Evolutionary conservation across 2,329 filamentous ascomycete genomes (phyloP).

Genomic region (Fonsecaea monophora): DNA sequence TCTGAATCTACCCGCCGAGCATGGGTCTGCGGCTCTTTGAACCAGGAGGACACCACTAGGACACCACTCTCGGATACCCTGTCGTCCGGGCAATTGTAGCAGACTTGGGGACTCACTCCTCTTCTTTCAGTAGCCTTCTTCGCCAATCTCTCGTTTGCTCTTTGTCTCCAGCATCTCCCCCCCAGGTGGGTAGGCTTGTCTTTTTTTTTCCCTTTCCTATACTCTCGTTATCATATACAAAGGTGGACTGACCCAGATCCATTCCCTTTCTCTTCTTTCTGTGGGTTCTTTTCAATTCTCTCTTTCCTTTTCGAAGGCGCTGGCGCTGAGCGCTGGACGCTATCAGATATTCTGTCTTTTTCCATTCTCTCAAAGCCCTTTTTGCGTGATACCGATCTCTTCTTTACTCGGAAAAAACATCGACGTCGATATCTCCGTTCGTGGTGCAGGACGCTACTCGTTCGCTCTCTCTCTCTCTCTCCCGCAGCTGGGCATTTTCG

Average conservation of each 20-base stretch:
- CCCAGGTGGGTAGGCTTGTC: conserved; percentile 9
- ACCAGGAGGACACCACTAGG: neutral
- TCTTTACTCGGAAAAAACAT: neutral
- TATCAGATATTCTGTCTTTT: conserved; percentile 11
- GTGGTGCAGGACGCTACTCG: conserved; percentile 1
- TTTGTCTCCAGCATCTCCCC: conserved; percentile 9
- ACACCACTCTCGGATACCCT: conserved; percentile 14
- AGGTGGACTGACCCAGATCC: conserved; percentile 25
- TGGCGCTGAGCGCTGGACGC: conserved; percentile 37
- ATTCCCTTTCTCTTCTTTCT: conserved; percentile 20
- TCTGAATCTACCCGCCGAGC: conserved; percentile 23
- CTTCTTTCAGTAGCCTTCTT: conserved; percentile 6
- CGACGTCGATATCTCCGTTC: neutral
- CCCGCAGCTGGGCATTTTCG: neutral
- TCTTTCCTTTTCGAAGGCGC: conserved; percentile 23
- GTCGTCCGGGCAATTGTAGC: conserved; percentile 10
- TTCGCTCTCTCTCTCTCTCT: too few species aligned
- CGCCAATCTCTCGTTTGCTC: conserved; percentile 23
- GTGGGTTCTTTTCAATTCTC: conserved; percentile 11
- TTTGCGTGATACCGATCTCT: neutral
- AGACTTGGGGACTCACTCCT: conserved; percentile 1
- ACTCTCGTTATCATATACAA: conserved; percentile 23
- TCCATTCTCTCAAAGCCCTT: conserved; percentile 4
- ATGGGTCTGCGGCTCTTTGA: conserved; percentile 8
- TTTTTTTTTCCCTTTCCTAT: conserved; percentile 18